Percentiles rank a stretch among this genome's conserved stretches.
Evolutionary conservation across 345 rosid species (phyloP).

Genomic region (Sonneratia alba): DNA sequence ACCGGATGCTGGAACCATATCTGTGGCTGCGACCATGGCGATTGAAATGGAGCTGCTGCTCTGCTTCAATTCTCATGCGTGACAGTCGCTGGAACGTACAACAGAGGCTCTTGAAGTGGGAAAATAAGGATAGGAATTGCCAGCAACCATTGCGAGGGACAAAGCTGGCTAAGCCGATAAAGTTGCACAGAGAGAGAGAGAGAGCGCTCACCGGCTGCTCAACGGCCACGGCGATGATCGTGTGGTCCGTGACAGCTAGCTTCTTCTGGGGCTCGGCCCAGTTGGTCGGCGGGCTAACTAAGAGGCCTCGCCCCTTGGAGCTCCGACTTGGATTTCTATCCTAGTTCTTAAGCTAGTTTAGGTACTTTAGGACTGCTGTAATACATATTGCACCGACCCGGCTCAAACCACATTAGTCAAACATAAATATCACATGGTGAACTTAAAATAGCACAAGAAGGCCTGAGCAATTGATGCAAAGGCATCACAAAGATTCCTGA

Average conservation of each 20-base stretch:
- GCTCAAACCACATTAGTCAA: too few species aligned
- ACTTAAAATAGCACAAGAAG: too few species aligned
- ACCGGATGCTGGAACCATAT: conserved; percentile 36
- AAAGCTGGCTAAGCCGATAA: neutral
- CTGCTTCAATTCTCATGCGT: conserved; percentile 18
- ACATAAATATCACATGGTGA: too few species aligned
- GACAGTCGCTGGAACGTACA: neutral
- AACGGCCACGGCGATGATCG: neutral
- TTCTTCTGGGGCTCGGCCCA: conserved; percentile 6
- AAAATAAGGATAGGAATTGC: neutral
- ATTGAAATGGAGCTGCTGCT: neutral
- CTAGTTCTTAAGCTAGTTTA: too few species aligned
- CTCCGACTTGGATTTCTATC: too few species aligned
- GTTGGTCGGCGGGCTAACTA: neutral
- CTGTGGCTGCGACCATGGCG: neutral
- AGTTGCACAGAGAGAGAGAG: conserved; percentile 11
- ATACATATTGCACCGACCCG: too few species aligned
- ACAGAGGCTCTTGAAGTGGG: neutral
- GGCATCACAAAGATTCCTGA: too few species aligned
- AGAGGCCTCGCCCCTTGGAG: too few species aligned
- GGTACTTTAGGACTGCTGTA: too few species aligned
- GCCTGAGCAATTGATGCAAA: too few species aligned
- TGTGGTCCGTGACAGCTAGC: conserved; percentile 4
- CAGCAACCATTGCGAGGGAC: neutral
- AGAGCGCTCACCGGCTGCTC: neutral